Conservation (phyloP, 192 early-diverging fungal genomes). For the Rhizophlyctis rosea region DNA sequence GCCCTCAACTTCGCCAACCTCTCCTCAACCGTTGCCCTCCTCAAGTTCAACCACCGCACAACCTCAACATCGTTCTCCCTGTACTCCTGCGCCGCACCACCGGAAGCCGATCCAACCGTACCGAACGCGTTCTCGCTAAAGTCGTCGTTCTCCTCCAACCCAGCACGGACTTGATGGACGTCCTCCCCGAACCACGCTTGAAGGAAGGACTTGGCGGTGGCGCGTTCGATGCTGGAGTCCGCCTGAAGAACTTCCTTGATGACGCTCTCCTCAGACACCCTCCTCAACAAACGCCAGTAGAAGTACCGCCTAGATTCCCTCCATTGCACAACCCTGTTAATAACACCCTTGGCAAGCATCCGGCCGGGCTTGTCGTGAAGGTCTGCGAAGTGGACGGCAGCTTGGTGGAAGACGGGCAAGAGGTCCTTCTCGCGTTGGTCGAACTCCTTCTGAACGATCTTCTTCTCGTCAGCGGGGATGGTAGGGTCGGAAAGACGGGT, state of each 20-base stretch:
- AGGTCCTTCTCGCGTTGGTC: conserved; percentile 83
- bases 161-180: conserved; percentile 28
- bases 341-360: conserved; percentile 92
- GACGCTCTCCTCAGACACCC: conserved; percentile 76
- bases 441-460: conserved; percentile 65
- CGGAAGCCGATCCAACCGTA: not conserved
- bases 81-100: conserved; percentile 13
- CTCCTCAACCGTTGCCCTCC: conserved; percentile 31
- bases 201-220: conserved; percentile 48
- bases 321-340: conserved; percentile 80
- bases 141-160: conserved; percentile 50
- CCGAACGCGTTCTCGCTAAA: conserved; percentile 15
- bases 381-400: conserved; percentile 95
- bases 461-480: conserved; percentile 57
- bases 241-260: conserved; percentile 53
- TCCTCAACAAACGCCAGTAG: conserved; percentile 86
- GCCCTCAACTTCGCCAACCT: conserved; percentile 33
- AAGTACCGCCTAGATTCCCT: conserved; percentile 77
- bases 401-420: conserved; percentile 88
- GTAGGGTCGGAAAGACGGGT: conserved; percentile 44
- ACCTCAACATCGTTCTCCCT: conserved; percentile 32
- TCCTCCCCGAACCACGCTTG: conserved; percentile 67
- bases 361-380: conserved; percentile 94
- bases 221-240: conserved; percentile 49
- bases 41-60: conserved; percentile 39